phyloP scores from a whole-genome alignment of 371 early-diverging fungal genomes.

The Nematocida homosporus region DNA sequence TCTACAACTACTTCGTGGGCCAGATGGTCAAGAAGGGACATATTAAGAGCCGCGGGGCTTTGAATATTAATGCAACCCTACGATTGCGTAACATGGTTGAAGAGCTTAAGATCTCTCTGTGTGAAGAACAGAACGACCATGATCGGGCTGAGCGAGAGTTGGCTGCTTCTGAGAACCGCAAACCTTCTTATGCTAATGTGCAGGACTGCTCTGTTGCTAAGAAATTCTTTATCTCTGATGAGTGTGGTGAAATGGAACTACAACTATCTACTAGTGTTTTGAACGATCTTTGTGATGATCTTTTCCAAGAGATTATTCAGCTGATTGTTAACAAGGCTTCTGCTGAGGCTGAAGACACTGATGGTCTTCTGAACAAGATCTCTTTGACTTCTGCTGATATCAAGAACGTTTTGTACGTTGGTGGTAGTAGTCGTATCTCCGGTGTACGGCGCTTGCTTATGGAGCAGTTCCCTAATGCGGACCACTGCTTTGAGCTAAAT shows the following conservation, averaged over 20 bases:
- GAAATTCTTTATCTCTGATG: conserved; percentile 69
- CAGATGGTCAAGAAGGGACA: conserved; percentile 74
- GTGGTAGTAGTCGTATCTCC: conserved; percentile 98
- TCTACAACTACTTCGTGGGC: conserved; percentile 78
- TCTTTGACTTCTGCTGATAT: conserved; percentile 73
- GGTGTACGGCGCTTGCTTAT: conserved; percentile 90
- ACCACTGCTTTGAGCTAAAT: conserved; percentile 88
- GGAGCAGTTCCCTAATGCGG: conserved; percentile 90
- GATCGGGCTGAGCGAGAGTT: conserved; percentile 22
- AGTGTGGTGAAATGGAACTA: conserved; percentile 80
- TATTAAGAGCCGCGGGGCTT: neutral
- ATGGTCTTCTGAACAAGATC: conserved; percentile 50
- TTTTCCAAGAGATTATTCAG: conserved; percentile 55
- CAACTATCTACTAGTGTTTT: conserved; percentile 65
- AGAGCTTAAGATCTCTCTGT: conserved; percentile 62
- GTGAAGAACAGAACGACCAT: conserved; percentile 69
- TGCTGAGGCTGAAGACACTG: conserved; percentile 34
- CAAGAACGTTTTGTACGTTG: conserved; percentile 91
- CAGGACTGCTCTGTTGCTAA: conserved; percentile 71
- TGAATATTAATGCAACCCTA: conserved; percentile 52
- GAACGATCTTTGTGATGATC: conserved; percentile 50
- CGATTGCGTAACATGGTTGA: conserved; percentile 59
- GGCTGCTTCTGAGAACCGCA: neutral
- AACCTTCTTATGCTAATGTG: neutral
- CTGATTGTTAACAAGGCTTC: conserved; percentile 41